phyloP scores from a whole-genome alignment of 495 filamentous ascomycete species.

The Hyaloscypha bicolor region DNA sequence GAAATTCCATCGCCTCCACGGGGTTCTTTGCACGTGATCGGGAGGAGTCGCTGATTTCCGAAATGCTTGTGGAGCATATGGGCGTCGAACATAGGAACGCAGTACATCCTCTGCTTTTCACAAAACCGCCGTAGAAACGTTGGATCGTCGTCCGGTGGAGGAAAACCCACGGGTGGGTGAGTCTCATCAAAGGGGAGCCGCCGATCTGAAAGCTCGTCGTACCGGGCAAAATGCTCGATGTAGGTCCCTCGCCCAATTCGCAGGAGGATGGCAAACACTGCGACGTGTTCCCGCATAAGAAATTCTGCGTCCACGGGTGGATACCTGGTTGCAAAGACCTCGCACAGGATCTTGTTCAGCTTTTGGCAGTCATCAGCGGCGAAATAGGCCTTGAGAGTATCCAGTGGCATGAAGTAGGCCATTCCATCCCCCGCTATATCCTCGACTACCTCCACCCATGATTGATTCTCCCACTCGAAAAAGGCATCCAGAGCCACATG shows the following conservation, averaged over 20 bases:
- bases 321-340: slow-evolving; percentile 21
- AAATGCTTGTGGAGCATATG: slow-evolving; percentile 28
- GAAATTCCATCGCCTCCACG: slow-evolving; percentile 27
- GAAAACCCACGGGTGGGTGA: slow-evolving; percentile 19
- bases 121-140: slow-evolving; percentile 35
- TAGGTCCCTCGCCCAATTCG: slow-evolving; percentile 25
- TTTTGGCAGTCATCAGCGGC: slow-evolving; percentile 16
- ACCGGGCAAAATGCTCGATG: slow-evolving; percentile 33
- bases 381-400: slow-evolving; percentile 24
- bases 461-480: slow-evolving; percentile 26
- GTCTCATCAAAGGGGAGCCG: slow-evolving; percentile 32
- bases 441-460: slow-evolving; percentile 22
- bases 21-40: slow-evolving; percentile 30
- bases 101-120: slow-evolving; percentile 42
- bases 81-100: slow-evolving; percentile 30
- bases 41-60: slow-evolving; percentile 32
- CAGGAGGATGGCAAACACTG: slow-evolving; percentile 36
- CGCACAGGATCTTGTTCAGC: slow-evolving; percentile 21
- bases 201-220: slow-evolving; percentile 31
- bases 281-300: slow-evolving; percentile 19
- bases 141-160: slow-evolving; percentile 5
- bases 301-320: slow-evolving; percentile 23
- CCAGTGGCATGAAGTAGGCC: slow-evolving; percentile 26
- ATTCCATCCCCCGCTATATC: slow-evolving; percentile 21
- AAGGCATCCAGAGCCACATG: slow-evolving; percentile 22